These are phyloP conservation scores for Venturia nashicola DNA, from an alignment of 2,329 filamentous ascomycete species.

Conservation along the genomic window DNA sequence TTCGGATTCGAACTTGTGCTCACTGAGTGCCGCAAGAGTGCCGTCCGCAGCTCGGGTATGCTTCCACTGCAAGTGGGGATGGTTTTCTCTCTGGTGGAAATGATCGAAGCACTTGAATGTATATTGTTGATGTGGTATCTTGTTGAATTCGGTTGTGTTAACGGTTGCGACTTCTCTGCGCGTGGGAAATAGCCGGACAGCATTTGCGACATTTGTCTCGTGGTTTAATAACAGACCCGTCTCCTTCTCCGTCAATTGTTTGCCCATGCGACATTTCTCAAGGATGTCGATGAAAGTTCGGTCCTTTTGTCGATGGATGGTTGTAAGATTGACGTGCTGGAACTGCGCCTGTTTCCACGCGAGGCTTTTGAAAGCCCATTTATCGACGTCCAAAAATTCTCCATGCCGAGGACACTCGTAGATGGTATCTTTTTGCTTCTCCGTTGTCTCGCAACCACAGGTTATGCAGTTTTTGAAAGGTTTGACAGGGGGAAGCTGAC, in stretches of 20 bases:
- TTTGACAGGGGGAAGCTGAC: slow-evolving; percentile 43
- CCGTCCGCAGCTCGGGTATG: slow-evolving; percentile 13
- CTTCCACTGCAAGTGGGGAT: slow-evolving; percentile 15
- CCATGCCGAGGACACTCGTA: slow-evolving; percentile 25
- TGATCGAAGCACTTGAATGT: slow-evolving; percentile 27
- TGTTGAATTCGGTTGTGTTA: slow-evolving; percentile 23
- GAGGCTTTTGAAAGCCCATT: slow-evolving; percentile 47
- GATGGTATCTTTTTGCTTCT: slow-evolving; percentile 13
- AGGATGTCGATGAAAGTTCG: slow-evolving; percentile 41
- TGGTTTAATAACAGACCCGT: slow-evolving; percentile 34
- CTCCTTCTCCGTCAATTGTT: slow-evolving; percentile 25
- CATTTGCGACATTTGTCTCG: slow-evolving; percentile 27
- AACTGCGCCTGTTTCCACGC: slow-evolving; percentile 46
- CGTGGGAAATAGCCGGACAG: slow-evolving; percentile 34
- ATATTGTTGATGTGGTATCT: slow-evolving; percentile 16
- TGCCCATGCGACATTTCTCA: slow-evolving; percentile 40
- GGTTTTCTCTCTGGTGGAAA: slow-evolving; percentile 25
- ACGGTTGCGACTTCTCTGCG: slow-evolving; percentile 21
- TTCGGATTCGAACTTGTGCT: slow-evolving; percentile 34
- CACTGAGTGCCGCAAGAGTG: slow-evolving; percentile 24
- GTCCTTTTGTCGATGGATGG: slow-evolving; percentile 47
- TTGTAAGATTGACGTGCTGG: slow-evolving; percentile 37
- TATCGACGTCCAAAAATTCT: slow-evolving; percentile 35
- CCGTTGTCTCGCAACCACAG: slow-evolving; percentile 30
- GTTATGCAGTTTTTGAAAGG: slow-evolving; percentile 41